phyloP scores from a whole-genome alignment of 108 stramenopile species.

The Aurantiochytrium sp. region DNA sequence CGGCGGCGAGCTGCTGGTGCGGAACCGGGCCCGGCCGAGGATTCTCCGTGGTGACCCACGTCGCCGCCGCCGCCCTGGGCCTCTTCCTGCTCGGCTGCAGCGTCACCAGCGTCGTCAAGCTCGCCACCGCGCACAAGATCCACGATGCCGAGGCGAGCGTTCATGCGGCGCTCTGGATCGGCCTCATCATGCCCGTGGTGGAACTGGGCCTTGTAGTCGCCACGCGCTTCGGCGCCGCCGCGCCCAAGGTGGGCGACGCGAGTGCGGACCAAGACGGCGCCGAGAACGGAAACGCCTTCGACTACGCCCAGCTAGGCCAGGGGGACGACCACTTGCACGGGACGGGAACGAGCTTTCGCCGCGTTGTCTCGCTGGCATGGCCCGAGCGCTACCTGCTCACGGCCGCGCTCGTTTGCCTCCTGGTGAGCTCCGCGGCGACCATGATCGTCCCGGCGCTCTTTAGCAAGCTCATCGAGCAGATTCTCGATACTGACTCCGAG shows the following conservation, averaged over 20 bases:
- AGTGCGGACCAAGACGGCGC: background rate
- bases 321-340: background rate
- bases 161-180: background rate
- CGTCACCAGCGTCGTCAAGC: background rate
- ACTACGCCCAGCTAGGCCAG: background rate
- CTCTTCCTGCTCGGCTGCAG: background rate
- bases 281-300: background rate
- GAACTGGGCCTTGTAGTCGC: background rate
- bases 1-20: background rate
- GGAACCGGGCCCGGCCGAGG: too few relatives aligned
- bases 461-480: background rate
- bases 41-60: background rate
- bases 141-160: background rate
- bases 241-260: background rate
- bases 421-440: background rate
- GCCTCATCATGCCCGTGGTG: background rate
- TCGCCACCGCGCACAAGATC: background rate
- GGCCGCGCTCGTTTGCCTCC: background rate
- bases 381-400: constrained; percentile 15
- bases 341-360: constrained; percentile 7
- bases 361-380: background rate
- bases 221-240: background rate
- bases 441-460: background rate
- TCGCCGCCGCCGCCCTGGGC: background rate
- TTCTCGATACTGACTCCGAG: background rate